Evolutionary conservation across 2,329 filamentous ascomycete species (phyloP).

Genomic region (Setomelanomma holmii): DNA sequence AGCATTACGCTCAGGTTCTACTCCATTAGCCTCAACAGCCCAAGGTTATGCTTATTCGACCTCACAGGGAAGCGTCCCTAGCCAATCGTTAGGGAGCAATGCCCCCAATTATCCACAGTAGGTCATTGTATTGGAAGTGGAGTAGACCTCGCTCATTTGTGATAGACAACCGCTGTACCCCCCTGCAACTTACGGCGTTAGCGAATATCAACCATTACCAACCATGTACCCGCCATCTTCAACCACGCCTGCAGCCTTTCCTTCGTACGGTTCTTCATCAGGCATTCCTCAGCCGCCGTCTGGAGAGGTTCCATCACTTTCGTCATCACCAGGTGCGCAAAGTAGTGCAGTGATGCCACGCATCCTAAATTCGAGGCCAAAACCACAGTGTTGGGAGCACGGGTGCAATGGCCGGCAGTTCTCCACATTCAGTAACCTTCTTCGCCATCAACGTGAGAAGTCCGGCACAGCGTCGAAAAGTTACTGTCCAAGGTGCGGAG

Average conservation of each 20-base stretch:
- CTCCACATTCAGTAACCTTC: conserved; percentile 92
- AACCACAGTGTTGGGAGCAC: conserved; percentile 96
- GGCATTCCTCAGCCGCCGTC: conserved; percentile 25
- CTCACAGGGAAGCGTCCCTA: conserved; percentile 38
- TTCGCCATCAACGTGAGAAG: conserved; percentile 93
- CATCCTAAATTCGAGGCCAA: conserved; percentile 79
- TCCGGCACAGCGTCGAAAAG: conserved; percentile 90
- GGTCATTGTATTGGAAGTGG: conserved; percentile 6
- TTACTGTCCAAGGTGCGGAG: conserved; percentile 87
- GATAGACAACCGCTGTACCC: conserved; percentile 42
- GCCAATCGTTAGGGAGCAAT: conserved; percentile 36
- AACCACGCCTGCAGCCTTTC: conserved; percentile 40
- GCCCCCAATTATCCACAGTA: conserved; percentile 44
- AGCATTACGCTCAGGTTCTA: conserved; percentile 35
- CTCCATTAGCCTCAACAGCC: conserved; percentile 33
- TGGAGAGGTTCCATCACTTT: conserved; percentile 31
- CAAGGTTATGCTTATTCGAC: conserved; percentile 43
- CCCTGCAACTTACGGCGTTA: conserved; percentile 42
- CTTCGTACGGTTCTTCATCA: conserved; percentile 39
- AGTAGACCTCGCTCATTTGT: conserved; percentile 11
- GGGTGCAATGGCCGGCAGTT: conserved; percentile 96
- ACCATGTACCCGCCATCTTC: conserved; percentile 47
- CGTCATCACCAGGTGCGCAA: conserved; percentile 35
- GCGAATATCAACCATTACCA: conserved; percentile 43
- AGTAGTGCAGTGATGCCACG: conserved; percentile 51